Evolutionary conservation across 306 rosid species (phyloP), one percentile per base, ranked within the genome.

Genomic region (Senna tora): DNA sequence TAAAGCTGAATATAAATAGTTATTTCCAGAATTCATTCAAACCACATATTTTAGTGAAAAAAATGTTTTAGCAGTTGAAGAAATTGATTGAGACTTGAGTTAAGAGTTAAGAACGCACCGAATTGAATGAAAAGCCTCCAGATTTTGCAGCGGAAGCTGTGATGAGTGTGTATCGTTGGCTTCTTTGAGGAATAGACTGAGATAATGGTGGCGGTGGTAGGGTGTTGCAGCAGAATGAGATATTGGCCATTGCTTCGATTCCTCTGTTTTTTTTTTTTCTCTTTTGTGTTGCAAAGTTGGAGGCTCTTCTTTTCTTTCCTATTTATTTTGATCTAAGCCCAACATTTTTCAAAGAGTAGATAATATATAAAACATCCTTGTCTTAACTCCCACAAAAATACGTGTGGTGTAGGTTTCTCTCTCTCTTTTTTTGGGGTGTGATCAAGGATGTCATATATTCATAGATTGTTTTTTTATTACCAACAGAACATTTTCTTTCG

Each of bases 41-140:
- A 19, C 19, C 50, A 62, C 4, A 62, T 38, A 62, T 28, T n/a
- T 7, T 6, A 47, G 34, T n/a, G 12, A 36, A 14, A 38, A 21
- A 25, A 25, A 3, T 0, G 1, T 7, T 5, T 14, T 10, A 71
- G 3, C 53, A 14, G 36, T 36, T 21, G 16, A 17, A 13, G 5
- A 25, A 1, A 1, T 25, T 25, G 30, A 25, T 25, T 25, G 30
- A 1, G 30, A 25, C 30, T 25, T 25, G 2, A 25, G 2, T 25
- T 25, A 25, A 41, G 9, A 61, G 67, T 2, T 68, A 46, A 41
- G 19, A 25, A 36, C 63, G 10, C 39, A 87, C 96, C 80, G 89
- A 78, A 63, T 77, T 77, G 51, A 87, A 62, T 2, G 92, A 83
- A 30, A 85, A 80, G 10, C 87, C 86, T 15, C 85, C 87, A 19